Evolutionary conservation across 495 filamentous ascomycete genomes (phyloP).

Genomic region (Acidomyces sp.): DNA sequence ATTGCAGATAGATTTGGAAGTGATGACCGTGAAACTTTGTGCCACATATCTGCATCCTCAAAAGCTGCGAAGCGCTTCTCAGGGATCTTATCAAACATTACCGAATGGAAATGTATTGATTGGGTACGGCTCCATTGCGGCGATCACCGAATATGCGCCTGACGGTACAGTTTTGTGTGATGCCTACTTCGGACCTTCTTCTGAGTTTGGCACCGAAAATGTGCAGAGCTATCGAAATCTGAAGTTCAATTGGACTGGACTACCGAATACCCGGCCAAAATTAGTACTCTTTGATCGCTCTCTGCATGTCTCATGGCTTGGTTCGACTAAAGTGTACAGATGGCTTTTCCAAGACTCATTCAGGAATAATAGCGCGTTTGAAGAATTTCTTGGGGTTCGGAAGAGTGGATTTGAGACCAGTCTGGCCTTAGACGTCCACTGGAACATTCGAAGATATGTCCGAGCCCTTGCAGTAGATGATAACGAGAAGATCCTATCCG

Average conservation of each 20-base stretch:
- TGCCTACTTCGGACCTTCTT: constrained; percentile 15
- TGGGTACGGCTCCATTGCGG: constrained; percentile 19
- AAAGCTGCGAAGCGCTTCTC: constrained; percentile 15
- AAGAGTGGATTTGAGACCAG: constrained; percentile 23
- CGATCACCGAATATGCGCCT: constrained; percentile 16
- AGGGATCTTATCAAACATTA: constrained; percentile 22
- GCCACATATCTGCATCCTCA: constrained; percentile 12
- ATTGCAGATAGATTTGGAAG: constrained; percentile 16
- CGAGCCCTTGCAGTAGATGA: constrained; percentile 8
- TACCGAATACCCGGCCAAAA: constrained; percentile 12
- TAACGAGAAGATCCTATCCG: not conserved
- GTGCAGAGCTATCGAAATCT: constrained; percentile 22
- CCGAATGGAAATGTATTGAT: constrained; percentile 22
- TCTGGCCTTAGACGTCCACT: not conserved
- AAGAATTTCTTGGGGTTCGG: constrained; percentile 1
- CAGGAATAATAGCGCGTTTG: constrained; percentile 6
- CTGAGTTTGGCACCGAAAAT: constrained; percentile 10
- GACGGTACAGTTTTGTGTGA: constrained; percentile 22
- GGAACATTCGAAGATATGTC: constrained; percentile 11
- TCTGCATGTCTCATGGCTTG: constrained; percentile 21
- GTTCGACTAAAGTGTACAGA: constrained; percentile 13
- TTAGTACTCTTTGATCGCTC: constrained; percentile 9
- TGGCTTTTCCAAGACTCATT: constrained; percentile 17
- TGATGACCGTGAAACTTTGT: constrained; percentile 19
- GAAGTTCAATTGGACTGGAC: constrained; percentile 24